A percentile compares a stretch with the other conserved stretches of the same genome.
Evolutionary conservation across 768 basidiomycete genomes (phyloP).

Genomic region (Gloeopeniophorella convolvens): DNA sequence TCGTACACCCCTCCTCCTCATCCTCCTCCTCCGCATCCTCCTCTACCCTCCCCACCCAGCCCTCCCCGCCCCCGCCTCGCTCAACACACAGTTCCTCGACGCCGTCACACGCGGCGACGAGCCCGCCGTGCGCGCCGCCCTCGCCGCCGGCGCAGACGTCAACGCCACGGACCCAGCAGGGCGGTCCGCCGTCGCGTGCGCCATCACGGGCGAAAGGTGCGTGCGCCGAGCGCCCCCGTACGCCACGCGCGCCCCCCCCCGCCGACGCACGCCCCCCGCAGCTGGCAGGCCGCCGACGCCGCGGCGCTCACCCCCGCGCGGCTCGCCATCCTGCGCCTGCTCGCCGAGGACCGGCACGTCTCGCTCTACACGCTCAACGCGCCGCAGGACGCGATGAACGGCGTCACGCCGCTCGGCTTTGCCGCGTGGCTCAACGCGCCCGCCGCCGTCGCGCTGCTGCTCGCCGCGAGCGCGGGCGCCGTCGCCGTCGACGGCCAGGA

Average conservation of each 20-base stretch:
- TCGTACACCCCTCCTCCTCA: conserved; percentile 1
- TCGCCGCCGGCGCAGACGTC: conserved; percentile 58
- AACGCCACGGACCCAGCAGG: conserved; percentile 58
- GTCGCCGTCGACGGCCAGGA: conserved; percentile 74
- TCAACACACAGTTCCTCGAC: conserved; percentile 20
- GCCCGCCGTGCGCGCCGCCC: conserved; percentile 43
- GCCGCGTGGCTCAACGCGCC: conserved; percentile 72
- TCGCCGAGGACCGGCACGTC: conserved; percentile 50
- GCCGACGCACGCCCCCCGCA: conserved; percentile 23
- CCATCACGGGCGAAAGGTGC: conserved; percentile 67
- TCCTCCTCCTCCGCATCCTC: conserved; percentile 2
- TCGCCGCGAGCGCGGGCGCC: conserved; percentile 53
- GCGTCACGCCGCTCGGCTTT: conserved; percentile 72
- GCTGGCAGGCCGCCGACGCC: conserved; percentile 67
- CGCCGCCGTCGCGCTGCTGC: conserved; percentile 51
- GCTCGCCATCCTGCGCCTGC: conserved; percentile 47
- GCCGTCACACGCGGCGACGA: conserved; percentile 55
- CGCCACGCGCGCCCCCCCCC: neutral
- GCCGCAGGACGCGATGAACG: conserved; percentile 61
- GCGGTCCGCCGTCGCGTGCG: conserved; percentile 59
- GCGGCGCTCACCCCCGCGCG: conserved; percentile 54
- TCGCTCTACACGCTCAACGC: conserved; percentile 69
- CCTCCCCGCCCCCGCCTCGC: neutral
- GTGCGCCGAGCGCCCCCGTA: conserved; percentile 23
- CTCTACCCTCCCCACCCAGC: conserved; percentile 3